phyloP scores from a whole-genome alignment of 768 basidiomycete genomes.

The Trametes villosa region DNA sequence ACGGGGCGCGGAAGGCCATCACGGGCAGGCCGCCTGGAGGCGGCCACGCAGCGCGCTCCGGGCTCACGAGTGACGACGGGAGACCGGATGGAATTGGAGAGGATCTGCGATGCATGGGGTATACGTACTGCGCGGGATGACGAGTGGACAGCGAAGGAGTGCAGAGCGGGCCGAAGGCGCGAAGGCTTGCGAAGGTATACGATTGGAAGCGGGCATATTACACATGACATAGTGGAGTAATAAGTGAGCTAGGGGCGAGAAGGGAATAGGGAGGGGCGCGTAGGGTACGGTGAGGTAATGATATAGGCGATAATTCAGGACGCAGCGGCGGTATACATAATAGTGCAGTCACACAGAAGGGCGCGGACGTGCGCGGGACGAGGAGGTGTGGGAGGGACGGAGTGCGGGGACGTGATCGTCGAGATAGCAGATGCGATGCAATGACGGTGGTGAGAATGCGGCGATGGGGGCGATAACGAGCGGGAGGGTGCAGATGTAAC shows the following conservation, averaged over 20 bases:
- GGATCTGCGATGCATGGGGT: background rate
- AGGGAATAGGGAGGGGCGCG: constrained; percentile 4
- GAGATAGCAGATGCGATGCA: constrained; percentile 17
- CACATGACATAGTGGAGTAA: constrained; percentile 16
- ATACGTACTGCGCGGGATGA: background rate
- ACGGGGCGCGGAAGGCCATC: background rate
- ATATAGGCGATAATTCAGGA: constrained; percentile 24
- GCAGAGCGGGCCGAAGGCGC: background rate
- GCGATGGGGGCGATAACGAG: constrained; percentile 24
- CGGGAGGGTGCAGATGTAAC: constrained; percentile 13
- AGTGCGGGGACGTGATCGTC: constrained; percentile 9
- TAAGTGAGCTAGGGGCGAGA: constrained; percentile 2
- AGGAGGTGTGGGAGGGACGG: constrained; percentile 10
- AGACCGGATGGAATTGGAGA: too few species aligned
- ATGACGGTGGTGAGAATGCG: constrained; percentile 21
- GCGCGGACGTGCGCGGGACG: constrained; percentile 4
- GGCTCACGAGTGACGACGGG: background rate
- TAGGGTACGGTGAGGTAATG: constrained; percentile 21
- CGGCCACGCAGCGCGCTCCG: background rate
- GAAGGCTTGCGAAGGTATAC: background rate
- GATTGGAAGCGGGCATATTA: constrained; percentile 2
- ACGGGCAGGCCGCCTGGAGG: background rate
- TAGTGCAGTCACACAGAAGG: constrained; percentile 17
- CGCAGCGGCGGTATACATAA: constrained; percentile 21
- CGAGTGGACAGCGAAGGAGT: background rate